Base-by-base conservation (phyloP, 2,329 filamentous ascomycete species). In the Lachnellula subtilissima region DNA sequence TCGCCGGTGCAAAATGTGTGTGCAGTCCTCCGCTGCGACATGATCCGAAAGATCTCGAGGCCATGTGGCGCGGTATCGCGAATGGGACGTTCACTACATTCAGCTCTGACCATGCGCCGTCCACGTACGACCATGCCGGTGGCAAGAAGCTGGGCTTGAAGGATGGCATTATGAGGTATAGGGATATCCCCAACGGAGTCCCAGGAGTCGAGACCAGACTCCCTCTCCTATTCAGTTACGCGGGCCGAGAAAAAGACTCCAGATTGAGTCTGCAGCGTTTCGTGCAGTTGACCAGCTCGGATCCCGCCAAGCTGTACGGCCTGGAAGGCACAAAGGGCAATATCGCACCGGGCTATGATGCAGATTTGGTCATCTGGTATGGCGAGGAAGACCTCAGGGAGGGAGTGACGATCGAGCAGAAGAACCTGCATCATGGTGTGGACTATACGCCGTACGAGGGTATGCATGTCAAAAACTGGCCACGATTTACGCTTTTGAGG, bases 61-160 rank as follows among this genome's bases (percentile, higher is more conserved):
- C 70, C 2, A 78, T 82, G 56, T 82, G 79, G 79, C 63, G 70
- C 1, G 78, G 77, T 0, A 70, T 83, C 3, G 69, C 71, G 12
- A 78, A 82, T 60, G 78, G 78, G 3, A 83, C 79, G 0, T 82
- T 83, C 60, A 78, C 79, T 0, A 74, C 79, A 2, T 72, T 82
- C 9, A 78, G 75, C 11, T 80, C 76, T 4, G 62, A 65, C 50
- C 63, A 65, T 53, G 60, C 60, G 22, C 63, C 63, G 22, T 54
- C 43, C 9, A 61, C 54, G 1, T 65, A 64, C 45, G 52, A 64
- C 22, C 54, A 64, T 46, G 25, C 61, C 25, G 58, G 56, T 2
- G 63, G 63, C 1, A 64, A 64, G 60, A 63, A 62, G 42, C 32
- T 62, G 17, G 58, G 60, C 0, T n/a, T 64, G 17, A 63, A 60